Conservation (phyloP, 192 early-diverging fungal genomes). For the Coemansia sp. region DNA sequence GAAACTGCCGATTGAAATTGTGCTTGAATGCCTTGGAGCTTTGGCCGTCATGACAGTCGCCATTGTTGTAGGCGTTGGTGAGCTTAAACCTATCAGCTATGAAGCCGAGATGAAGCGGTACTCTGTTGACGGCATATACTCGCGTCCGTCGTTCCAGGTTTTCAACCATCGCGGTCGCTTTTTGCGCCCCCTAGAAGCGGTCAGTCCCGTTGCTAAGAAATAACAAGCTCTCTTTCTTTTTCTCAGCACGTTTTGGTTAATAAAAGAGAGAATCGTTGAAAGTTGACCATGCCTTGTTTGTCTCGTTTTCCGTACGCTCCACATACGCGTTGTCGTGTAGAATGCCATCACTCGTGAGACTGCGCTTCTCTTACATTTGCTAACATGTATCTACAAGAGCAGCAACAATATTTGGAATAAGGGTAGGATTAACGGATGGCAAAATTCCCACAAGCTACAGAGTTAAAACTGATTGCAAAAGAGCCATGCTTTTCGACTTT, state of each 20-base stretch:
- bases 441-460: neutral
- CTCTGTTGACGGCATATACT: constrained; percentile 51
- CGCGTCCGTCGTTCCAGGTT: constrained; percentile 52
- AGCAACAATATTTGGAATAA: too few species aligned
- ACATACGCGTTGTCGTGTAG: too few species aligned
- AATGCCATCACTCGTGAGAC: too few species aligned
- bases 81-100: constrained; percentile 51
- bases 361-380: too few species aligned
- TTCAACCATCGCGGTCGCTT: constrained; percentile 53
- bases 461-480: neutral
- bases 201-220: neutral
- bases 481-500: neutral
- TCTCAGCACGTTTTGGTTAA: neutral
- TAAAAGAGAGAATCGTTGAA: neutral
- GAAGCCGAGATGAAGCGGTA: constrained; percentile 57
- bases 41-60: constrained; percentile 51
- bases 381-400: too few species aligned
- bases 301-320: too few species aligned
- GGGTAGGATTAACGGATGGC: too few species aligned
- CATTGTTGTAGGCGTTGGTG: constrained; percentile 37
- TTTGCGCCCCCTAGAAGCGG: constrained; percentile 24
- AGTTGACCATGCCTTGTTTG: neutral
- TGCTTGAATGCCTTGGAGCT: constrained; percentile 44
- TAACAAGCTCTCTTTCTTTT: neutral
- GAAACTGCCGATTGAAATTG: constrained; percentile 43